A percentile compares a stretch with the other conserved stretches of the same genome.
Conservation (phyloP, 768 basidiomycete genomes). For the Hygrophoropsis aurantiaca region DNA sequence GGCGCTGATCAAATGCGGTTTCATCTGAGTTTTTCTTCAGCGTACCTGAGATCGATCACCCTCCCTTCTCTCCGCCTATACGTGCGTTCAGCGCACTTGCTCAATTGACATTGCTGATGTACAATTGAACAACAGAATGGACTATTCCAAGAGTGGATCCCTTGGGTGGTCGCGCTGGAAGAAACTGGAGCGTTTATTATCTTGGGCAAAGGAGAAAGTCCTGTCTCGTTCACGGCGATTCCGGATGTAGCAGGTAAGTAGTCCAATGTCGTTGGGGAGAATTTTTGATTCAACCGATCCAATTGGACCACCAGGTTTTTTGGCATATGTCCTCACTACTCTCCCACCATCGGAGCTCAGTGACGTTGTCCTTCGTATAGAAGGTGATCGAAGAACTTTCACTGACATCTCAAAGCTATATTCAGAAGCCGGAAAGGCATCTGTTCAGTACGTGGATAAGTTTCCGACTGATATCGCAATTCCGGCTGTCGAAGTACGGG, state of each 20-base stretch:
- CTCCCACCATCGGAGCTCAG: conserved; percentile 8
- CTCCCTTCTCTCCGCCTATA: conserved; percentile 17
- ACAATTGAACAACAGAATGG: conserved; percentile 15
- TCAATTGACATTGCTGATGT: conserved; percentile 1
- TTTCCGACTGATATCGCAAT: conserved; percentile 12
- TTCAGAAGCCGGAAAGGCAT: conserved; percentile 4
- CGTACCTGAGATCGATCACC: conserved; percentile 16
- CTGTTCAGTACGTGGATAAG: conserved; percentile 10
- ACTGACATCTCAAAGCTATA: conserved; percentile 13
- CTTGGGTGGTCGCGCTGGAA: conserved; percentile 11
- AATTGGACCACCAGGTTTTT: conserved; percentile 13
- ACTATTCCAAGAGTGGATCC: conserved; percentile 14
- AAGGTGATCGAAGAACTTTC: conserved; percentile 16
- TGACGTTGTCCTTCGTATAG: conserved; percentile 17
- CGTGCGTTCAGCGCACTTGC: too few species aligned
- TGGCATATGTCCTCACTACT: conserved; percentile 18
- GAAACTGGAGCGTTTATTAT: conserved; percentile 17
- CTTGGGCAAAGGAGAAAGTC: conserved; percentile 23
- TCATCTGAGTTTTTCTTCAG: conserved; percentile 2
- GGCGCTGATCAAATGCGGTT: too few species aligned
- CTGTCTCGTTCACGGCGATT: conserved; percentile 19
- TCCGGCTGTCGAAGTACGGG: conserved; percentile 12
- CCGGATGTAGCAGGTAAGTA: conserved; percentile 24
- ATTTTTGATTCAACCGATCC: too few species aligned
- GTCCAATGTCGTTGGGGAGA: not conserved